Conservation (phyloP, 768 basidiomycete genomes). For the Omphalotus guepiniiformis region DNA sequence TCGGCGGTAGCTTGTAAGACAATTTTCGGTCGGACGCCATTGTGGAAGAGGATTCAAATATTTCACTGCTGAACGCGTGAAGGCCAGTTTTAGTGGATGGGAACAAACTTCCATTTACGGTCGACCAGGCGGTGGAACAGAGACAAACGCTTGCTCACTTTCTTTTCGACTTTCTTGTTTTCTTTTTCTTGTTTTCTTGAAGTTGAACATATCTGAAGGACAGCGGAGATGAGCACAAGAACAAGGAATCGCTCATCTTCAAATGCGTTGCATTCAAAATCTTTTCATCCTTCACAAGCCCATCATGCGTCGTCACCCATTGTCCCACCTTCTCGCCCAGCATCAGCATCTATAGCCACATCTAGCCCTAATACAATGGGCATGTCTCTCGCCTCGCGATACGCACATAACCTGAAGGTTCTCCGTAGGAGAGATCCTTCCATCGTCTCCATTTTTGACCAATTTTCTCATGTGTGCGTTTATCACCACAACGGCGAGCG, state of each 20-base stretch:
- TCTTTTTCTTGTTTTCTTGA: too few species aligned
- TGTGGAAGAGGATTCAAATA: too few species aligned
- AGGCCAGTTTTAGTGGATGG: too few species aligned
- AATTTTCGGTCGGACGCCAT: slow-evolving; percentile 6
- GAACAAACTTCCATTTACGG: too few species aligned
- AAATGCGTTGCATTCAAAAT: not conserved
- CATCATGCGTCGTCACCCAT: not conserved
- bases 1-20: slow-evolving; percentile 3
- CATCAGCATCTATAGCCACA: too few species aligned
- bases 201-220: too few species aligned
- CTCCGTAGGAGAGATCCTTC: slow-evolving; percentile 75
- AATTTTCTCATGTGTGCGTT: slow-evolving; percentile 83
- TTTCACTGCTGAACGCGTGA: too few species aligned
- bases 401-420: slow-evolving; percentile 76
- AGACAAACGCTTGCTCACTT: too few species aligned
- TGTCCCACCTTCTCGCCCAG: slow-evolving; percentile 3
- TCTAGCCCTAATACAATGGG: slow-evolving; percentile 22
- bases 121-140: too few species aligned
- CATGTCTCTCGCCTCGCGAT: slow-evolving; percentile 64
- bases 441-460: slow-evolving; percentile 78
- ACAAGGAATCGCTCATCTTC: slow-evolving; percentile 6
- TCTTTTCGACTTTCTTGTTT: too few species aligned
- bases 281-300: not conserved
- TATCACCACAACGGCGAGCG: slow-evolving; percentile 70
- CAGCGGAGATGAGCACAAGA: slow-evolving; percentile 13